A percentile compares a stretch with the other conserved stretches of the same genome.
phyloP scores from a whole-genome alignment of 495 filamentous ascomycete species.

The Penicillium arizonense region DNA sequence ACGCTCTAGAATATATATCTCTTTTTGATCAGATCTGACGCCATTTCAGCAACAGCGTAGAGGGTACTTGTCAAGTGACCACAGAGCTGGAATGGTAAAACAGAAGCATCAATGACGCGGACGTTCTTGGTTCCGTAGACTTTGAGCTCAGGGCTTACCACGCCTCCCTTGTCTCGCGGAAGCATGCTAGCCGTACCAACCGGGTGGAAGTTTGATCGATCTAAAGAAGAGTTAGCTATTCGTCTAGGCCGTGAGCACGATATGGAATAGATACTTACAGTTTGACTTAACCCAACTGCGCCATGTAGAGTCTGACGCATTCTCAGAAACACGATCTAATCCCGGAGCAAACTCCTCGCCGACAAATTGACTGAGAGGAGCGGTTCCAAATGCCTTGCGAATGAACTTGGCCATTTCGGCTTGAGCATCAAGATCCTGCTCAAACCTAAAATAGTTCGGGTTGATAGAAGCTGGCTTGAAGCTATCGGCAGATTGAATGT shows the following conservation, averaged over 20 bases:
- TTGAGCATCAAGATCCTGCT: conserved; percentile 17
- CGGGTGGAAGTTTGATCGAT: conserved; percentile 36
- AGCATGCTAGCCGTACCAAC: conserved; percentile 56
- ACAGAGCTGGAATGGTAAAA: conserved; percentile 56
- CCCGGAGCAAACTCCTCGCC: conserved; percentile 19
- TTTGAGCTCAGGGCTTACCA: conserved; percentile 37
- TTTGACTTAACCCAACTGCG: conserved; percentile 15
- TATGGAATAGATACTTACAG: conserved; percentile 19
- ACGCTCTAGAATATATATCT: conserved; percentile 8
- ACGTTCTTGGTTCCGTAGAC: conserved; percentile 51
- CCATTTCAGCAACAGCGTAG: conserved; percentile 62
- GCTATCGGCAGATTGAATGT: conserved; percentile 22
- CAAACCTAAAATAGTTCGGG: conserved; percentile 26
- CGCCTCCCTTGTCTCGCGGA: conserved; percentile 51
- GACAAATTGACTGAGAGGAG: conserved; percentile 15
- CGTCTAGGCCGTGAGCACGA: neutral
- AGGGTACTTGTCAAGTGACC: conserved; percentile 51
- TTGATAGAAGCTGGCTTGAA: conserved; percentile 16
- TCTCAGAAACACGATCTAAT: conserved; percentile 11
- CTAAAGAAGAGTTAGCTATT: conserved; percentile 19
- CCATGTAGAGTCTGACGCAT: conserved; percentile 17
- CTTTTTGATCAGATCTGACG: conserved; percentile 37
- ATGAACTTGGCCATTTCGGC: conserved; percentile 23
- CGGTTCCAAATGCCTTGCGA: conserved; percentile 16
- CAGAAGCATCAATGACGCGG: conserved; percentile 52